Evolutionary conservation across 495 filamentous ascomycete genomes (phyloP), one percentile per base, ranked within the genome.

Genomic region (Trichoderma orchidacearum): DNA sequence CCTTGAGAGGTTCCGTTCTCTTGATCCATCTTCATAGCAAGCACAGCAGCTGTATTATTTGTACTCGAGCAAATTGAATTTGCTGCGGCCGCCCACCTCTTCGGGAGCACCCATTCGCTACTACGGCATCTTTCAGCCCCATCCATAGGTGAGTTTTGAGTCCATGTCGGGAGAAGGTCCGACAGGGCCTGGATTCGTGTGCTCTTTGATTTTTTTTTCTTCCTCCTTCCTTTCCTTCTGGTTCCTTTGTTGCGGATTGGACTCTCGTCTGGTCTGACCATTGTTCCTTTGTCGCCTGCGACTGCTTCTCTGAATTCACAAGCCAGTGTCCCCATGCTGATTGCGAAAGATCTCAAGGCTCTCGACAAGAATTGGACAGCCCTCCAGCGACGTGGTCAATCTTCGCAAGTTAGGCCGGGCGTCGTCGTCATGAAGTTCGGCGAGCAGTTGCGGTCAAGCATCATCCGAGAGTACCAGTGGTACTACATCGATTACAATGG

Each of bases 401-500:
- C 61, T 53, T 57, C 60, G 53, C 65, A 66, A 66, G 59, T 67
- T 53, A 54, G 62, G 32, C 72, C 70, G n/a, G 67, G 74, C 55
- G 58, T 72, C 54, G 61, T 79, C 71, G 61, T 79, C 71, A 75
- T 72, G 74, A 97, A 95, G 76, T 99, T 99, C 79, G 93, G 93
- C 66, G 86, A 95, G 68, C 90, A 97, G 75, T 82, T 99, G 59
- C 86, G 86, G 36, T 89, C 87, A 57, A 95, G 90, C 60, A 81
- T 95, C 64, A 90, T 97, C 71, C 86, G 85, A 74, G 93, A 96
- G 69, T 98, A 90, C 74, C 83, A 87, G 68, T 94, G 89, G 79
- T 86, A 94, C 76, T 99, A 97, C 74, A 96, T 99, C 70, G 84
- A 85, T 68, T 99, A 99, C 70, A 90, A 97, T 62, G 87, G 85